Base-by-base conservation (phyloP, 345 rosid genomes). In the Streptanthus diversifolius region DNA sequence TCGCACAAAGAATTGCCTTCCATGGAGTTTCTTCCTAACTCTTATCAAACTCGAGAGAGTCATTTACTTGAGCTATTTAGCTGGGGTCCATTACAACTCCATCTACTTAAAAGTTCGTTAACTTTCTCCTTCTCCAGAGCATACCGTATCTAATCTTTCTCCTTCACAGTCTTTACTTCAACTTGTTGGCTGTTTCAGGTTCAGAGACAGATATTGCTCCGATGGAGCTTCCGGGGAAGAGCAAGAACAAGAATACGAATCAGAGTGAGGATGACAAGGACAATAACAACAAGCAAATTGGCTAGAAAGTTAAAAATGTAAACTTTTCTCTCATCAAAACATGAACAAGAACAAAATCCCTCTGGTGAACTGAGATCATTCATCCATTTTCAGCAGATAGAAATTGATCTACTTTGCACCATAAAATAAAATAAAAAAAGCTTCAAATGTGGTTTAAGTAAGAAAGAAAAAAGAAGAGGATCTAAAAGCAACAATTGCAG, bases 401-500 rank as follows among this genome's bases (percentile, higher is more conserved):
- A 30, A 30, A 19, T 12, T 41, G 30, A 68, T 68, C 21, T 14
- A 44, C 11, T 29, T 43, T 14, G 47, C 17, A 47, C 13, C 40
- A 14, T 8, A 1, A 40, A 21, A n/a, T 1, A 61, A n/a, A n/a
- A n/a, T n/a, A n/a, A n/a, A n/a, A 19, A 49, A 21, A 25, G 6
- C 39, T 33, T 66, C 2, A 66, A 35, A 64, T 25, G 30, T 44
- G 71, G 52, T 27, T 12, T 5, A n/a, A 44, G 2, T 4, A 39
- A 13, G 7, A 27, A 54, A 29, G 18, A 56, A 17, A 4, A 10
- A 7, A 29, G n/a, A n/a, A 33, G 36, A 8, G 8, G 43, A 72
- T 9, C 85, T 83, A 89, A 73, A 89, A 87, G 77, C 97, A 91
- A 77, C 97, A 89, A 36, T 83, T 70, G 80, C 97, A 89, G 70